Evolutionary conservation across 805 yeast species (phyloP).

Genomic region (Ogataea neopini): DNA sequence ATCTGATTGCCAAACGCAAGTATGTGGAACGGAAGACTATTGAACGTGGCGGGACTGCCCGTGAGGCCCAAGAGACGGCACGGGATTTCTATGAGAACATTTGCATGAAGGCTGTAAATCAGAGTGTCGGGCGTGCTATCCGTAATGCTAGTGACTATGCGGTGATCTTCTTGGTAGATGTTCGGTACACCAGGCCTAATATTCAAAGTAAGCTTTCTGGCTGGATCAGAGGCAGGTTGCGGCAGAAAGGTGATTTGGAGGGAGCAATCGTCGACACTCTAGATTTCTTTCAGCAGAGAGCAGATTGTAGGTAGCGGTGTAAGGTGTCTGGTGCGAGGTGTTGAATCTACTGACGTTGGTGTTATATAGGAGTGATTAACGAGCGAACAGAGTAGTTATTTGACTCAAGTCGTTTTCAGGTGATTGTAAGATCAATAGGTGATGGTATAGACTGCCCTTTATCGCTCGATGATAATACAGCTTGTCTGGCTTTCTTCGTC

Average conservation of each 20-base stretch:
- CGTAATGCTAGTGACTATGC: slow-evolving; percentile 84
- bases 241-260: slow-evolving; percentile 10
- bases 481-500: too few species aligned
- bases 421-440: too few species aligned
- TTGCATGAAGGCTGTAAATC: slow-evolving; percentile 90
- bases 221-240: slow-evolving; percentile 62
- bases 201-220: slow-evolving; percentile 64
- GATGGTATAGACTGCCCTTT: too few species aligned
- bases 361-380: neutral
- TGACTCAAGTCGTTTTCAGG: too few species aligned
- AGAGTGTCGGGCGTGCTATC: slow-evolving; percentile 89
- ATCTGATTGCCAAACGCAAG: slow-evolving; percentile 67
- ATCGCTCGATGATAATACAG: too few species aligned
- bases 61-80: slow-evolving; percentile 49
- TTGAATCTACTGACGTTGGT: neutral
- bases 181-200: slow-evolving; percentile 45
- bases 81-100: slow-evolving; percentile 72
- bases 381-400: too few species aligned
- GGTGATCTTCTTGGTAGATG: slow-evolving; percentile 68
- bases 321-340: too few species aligned
- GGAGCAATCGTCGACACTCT: slow-evolving; percentile 8
- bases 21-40: slow-evolving; percentile 58
- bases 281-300: slow-evolving; percentile 13
- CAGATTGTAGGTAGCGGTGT: neutral
- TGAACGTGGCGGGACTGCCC: slow-evolving; percentile 46